Percentiles rank a stretch among this genome's conserved stretches.
phyloP scores from a whole-genome alignment of 2,329 filamentous ascomycete species.

The Colletotrichum trifolii region DNA sequence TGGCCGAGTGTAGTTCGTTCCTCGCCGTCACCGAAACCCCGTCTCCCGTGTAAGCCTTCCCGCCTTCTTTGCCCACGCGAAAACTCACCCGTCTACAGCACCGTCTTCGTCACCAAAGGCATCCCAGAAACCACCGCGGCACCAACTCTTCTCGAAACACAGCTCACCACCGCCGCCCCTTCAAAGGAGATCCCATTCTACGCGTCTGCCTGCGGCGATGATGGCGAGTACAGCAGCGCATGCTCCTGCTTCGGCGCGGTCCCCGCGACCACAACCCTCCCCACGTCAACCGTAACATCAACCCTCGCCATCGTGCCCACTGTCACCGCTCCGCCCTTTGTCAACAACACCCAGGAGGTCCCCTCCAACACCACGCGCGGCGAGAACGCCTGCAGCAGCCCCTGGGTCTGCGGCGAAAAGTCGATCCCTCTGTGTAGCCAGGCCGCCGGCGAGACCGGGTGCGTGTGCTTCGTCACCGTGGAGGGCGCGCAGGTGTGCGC shows the following conservation, averaged over 20 bases:
- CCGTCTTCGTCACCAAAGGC: slow-evolving; percentile 27
- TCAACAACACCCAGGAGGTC: slow-evolving; percentile 3
- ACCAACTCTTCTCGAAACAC: slow-evolving; percentile 18
- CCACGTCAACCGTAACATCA: slow-evolving; percentile 50
- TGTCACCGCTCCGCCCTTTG: slow-evolving; percentile 12
- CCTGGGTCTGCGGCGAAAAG: slow-evolving; percentile 26
- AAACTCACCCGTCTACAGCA: neutral
- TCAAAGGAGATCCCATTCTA: slow-evolving; percentile 62
- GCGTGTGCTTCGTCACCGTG: slow-evolving; percentile 28
- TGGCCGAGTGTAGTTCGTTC: slow-evolving; percentile 54
- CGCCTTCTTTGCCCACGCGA: neutral
- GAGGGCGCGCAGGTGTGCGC: slow-evolving; percentile 31
- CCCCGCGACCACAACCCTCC: slow-evolving; percentile 46
- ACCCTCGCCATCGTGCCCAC: slow-evolving; percentile 49
- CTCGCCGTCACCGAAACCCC: slow-evolving; percentile 52
- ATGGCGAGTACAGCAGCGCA: slow-evolving; percentile 40
- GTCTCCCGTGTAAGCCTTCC: slow-evolving; percentile 47
- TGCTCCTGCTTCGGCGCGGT: slow-evolving; percentile 44
- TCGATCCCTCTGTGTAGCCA: slow-evolving; percentile 12
- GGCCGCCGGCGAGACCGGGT: slow-evolving; percentile 8
- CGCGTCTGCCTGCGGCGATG: slow-evolving; percentile 40
- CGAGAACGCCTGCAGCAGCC: slow-evolving; percentile 7
- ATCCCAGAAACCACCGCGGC: slow-evolving; percentile 17
- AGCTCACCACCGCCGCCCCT: slow-evolving; percentile 54
- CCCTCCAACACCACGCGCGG: slow-evolving; percentile 6